Base-by-base conservation (phyloP, 1,139 yeast species). In the Yamadazyma spencermartinsiae region DNA sequence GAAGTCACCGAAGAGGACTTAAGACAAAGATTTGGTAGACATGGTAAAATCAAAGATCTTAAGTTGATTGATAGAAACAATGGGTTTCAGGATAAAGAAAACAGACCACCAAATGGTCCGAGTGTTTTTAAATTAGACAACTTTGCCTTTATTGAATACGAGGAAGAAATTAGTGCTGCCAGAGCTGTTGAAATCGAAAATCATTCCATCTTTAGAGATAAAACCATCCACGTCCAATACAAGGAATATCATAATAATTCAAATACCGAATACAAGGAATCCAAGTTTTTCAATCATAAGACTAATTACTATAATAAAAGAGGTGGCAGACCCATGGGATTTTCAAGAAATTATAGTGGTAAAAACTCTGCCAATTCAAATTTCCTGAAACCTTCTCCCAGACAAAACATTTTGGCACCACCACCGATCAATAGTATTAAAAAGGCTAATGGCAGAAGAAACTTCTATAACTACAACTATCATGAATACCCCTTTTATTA, bases 181-280 rank as follows among this genome's bases (percentile, higher is more conserved):
- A 73, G 85, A 30, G 92, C 95, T 1, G 86, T 86, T 38, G 92
- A 84, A 55, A 72, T 80, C 41, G 95, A 86, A 55, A 86, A 87
- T 54, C 95, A 86, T 60, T 74, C 94, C 1, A 75, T 82, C 60
- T 79, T 87, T 52, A 65, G 78, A 52, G 80, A 78, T 38, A 82
- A 76, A 58, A 83, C 92, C 4, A 83, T 87, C 71, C 92, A 85
- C 61, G 95, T 87, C 32, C 94, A 85, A 58, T 86, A 83, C 55
- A 75, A 86, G 43, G 94, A 85, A 56, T 61, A 78, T 45, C 78
- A 78, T 46, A 35, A 34, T 33, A 23, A 15, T 14, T 19, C 24
- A 15, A 16, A 26, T 13, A 26, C 12, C 4, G 29, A 13, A 7
- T 6, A 26, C 14, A 26, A 13, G 5, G 29, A 13, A 10, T 11